Conservation (phyloP, 331 rosid species). For the Telfairia occidentalis region DNA sequence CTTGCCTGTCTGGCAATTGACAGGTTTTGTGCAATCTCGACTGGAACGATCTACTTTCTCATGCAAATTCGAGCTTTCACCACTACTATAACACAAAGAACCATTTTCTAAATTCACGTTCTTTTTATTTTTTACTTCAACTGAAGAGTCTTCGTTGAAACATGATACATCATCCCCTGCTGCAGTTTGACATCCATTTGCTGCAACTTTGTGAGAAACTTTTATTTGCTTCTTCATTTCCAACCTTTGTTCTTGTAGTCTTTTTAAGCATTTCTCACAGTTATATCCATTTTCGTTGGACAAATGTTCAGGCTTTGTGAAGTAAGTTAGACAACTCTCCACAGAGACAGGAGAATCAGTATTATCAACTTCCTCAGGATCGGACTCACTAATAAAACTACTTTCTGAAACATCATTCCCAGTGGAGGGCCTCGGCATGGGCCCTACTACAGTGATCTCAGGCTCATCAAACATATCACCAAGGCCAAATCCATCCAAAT, state of each 20-base stretch:
- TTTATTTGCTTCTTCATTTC: conserved; percentile 28
- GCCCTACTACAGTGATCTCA: conserved; percentile 56
- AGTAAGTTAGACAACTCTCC: conserved; percentile 78
- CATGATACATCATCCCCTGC: conserved; percentile 21
- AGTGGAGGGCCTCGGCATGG: conserved; percentile 49
- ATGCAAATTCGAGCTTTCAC: conserved; percentile 26
- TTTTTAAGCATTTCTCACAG: conserved; percentile 77
- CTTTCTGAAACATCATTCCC: conserved; percentile 33
- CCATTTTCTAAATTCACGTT: conserved; percentile 29
- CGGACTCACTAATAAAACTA: conserved; percentile 66
- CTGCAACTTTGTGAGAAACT: conserved; percentile 11
- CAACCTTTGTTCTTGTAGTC: conserved; percentile 32
- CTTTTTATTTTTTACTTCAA: conserved; percentile 18
- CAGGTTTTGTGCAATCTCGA: conserved; percentile 21
- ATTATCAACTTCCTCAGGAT: conserved; percentile 93
- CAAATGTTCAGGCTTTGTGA: conserved; percentile 85
- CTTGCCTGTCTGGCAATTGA: conserved; percentile 31
- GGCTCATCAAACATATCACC: conserved; percentile 84
- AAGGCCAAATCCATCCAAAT: conserved; percentile 67
- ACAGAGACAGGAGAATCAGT: conserved; percentile 76
- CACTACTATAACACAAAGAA: not conserved
- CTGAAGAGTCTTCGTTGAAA: conserved; percentile 23
- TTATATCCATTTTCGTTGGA: conserved; percentile 83
- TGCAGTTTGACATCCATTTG: conserved; percentile 30
- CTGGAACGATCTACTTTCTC: conserved; percentile 13